Percentiles rank a stretch among this genome's conserved stretches.
Conservation (phyloP, 352 stramenopile species). For the Phytophthora fragariae region DNA sequence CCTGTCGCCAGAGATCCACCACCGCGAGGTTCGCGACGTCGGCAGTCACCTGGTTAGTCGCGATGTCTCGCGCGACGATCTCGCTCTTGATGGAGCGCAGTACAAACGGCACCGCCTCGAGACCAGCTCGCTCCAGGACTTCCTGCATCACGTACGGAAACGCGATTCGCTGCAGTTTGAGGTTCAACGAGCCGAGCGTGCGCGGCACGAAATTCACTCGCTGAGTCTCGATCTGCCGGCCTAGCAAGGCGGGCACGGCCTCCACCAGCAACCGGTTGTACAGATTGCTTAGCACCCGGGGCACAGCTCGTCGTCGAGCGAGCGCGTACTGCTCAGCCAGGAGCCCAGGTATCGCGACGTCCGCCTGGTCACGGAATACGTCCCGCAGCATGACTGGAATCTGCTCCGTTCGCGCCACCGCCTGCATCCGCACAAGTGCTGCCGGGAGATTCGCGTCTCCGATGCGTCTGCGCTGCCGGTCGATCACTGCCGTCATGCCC, state of each 20-base stretch:
- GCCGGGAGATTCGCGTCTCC: slow-evolving; percentile 53
- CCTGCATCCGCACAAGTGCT: slow-evolving; percentile 57
- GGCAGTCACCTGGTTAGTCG: slow-evolving; percentile 40
- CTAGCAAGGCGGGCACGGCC: slow-evolving; percentile 51
- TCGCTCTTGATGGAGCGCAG: slow-evolving; percentile 72
- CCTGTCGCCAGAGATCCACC: slow-evolving; percentile 60
- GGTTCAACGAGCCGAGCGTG: slow-evolving; percentile 52
- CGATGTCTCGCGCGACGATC: slow-evolving; percentile 59
- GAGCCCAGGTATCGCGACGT: slow-evolving; percentile 48
- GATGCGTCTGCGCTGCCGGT: slow-evolving; percentile 50
- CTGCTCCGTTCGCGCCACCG: slow-evolving; percentile 57
- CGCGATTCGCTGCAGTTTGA: slow-evolving; percentile 56
- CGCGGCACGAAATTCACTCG: slow-evolving; percentile 52
- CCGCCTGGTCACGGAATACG: slow-evolving; percentile 71
- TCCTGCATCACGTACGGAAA: slow-evolving; percentile 73
- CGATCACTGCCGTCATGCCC: slow-evolving; percentile 50
- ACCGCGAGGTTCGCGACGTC: slow-evolving; percentile 56
- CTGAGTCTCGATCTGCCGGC: slow-evolving; percentile 51
- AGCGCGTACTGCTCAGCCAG: slow-evolving; percentile 32
- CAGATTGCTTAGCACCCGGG: slow-evolving; percentile 66
- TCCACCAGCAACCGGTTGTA: slow-evolving; percentile 61
- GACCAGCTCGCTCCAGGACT: slow-evolving; percentile 62
- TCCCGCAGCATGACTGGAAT: slow-evolving; percentile 69
- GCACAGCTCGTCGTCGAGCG: slow-evolving; percentile 50
- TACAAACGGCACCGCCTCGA: slow-evolving; percentile 69